Evolutionary conservation across 805 yeast genomes (phyloP).

Genomic region (Pichia heedii): DNA sequence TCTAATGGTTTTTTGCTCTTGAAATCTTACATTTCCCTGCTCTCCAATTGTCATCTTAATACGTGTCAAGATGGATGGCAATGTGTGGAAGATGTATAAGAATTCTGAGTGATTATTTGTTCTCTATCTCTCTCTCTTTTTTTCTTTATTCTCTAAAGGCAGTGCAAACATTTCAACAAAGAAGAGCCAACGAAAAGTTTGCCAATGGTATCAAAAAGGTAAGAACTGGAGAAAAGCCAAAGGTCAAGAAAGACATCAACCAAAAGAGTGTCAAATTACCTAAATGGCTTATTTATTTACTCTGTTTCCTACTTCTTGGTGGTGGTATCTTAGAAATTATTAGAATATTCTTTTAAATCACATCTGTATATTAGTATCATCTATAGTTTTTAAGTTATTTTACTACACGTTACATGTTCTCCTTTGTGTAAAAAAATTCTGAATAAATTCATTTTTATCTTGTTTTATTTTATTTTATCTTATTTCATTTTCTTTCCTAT

Average conservation of each 20-base stretch:
- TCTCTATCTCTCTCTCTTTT: too few relatives aligned
- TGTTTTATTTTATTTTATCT: too few relatives aligned
- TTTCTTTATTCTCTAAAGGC: conserved; percentile 34
- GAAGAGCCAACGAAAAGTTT: conserved; percentile 78
- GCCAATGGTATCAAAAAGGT: conserved; percentile 57
- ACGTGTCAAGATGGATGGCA: not conserved
- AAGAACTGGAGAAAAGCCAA: conserved; percentile 13
- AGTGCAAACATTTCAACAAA: conserved; percentile 77
- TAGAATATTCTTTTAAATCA: conserved; percentile 39
- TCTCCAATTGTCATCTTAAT: too few relatives aligned
- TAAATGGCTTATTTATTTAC: conserved; percentile 48
- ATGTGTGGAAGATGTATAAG: too few relatives aligned
- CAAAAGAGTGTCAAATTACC: conserved; percentile 28
- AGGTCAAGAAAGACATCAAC: conserved; percentile 3
- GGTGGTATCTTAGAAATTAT: conserved; percentile 72
- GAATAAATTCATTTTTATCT: too few relatives aligned
- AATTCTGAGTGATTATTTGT: too few relatives aligned
- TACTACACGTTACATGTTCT: too few relatives aligned
- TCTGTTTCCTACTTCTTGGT: conserved; percentile 63
- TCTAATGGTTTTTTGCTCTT: too few relatives aligned
- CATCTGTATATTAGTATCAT: not conserved
- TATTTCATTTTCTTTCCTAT: too few relatives aligned
- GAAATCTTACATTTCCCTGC: too few relatives aligned
- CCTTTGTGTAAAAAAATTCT: too few relatives aligned
- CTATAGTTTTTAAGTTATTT: too few relatives aligned